These are phyloP conservation scores for Alloteropsis semialata DNA, from an alignment of 176 grass and related monocot species.

Conservation along the genomic window DNA sequence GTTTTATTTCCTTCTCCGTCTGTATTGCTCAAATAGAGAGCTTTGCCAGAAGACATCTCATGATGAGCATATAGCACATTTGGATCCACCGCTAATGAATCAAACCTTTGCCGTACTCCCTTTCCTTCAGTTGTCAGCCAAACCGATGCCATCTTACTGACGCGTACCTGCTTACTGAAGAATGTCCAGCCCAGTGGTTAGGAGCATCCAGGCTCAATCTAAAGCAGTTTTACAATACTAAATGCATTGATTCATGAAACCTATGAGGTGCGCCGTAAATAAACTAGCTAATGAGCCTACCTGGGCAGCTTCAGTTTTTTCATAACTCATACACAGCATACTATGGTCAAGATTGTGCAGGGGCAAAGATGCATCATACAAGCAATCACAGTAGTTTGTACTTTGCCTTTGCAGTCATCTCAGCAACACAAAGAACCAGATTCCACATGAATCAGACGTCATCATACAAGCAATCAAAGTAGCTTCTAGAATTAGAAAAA, in stretches of 20 bases:
- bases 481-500: not conserved
- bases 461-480: not conserved
- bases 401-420: too few species aligned
- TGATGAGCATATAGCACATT: not conserved
- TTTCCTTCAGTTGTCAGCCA: not conserved
- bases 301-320: not conserved
- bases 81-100: not conserved
- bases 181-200: not conserved
- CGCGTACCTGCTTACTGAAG: not conserved
- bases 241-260: not conserved
- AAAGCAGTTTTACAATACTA: constrained; percentile 1
- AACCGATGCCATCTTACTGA: not conserved
- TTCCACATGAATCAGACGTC: not conserved
- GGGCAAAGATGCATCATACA: not conserved
- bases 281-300: too few species aligned
- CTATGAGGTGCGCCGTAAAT: too few species aligned
- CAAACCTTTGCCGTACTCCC: too few species aligned
- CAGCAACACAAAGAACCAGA: not conserved
- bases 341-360: not conserved
- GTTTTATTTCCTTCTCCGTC: not conserved
- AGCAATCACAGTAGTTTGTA: not conserved
- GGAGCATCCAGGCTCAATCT: not conserved
- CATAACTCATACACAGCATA: not conserved
- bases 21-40: not conserved
- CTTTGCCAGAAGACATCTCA: not conserved